These are phyloP conservation scores for Phytophthora pini DNA, from an alignment of 352 stramenopile species.

Conservation along the genomic window DNA sequence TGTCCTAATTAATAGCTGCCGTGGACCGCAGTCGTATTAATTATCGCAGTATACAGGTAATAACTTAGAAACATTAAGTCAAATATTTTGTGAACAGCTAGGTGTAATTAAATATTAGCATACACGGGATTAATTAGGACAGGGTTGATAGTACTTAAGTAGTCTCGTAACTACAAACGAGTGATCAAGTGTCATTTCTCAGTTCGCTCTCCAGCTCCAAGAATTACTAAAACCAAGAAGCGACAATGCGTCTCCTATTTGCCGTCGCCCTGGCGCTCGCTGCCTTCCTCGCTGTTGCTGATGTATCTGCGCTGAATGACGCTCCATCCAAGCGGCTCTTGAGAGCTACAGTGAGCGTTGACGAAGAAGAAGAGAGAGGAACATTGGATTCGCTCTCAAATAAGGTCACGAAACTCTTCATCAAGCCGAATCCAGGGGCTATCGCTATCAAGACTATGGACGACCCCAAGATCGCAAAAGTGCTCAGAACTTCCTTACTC, in stretches of 20 bases:
- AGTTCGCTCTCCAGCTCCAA: not conserved
- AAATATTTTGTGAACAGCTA: too few species aligned
- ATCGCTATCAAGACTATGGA: not conserved
- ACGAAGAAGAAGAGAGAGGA: constrained; percentile 5
- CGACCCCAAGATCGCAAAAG: not conserved
- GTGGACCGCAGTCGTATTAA: too few species aligned
- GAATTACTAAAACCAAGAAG: not conserved
- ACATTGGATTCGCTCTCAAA: not conserved
- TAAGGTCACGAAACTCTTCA: not conserved
- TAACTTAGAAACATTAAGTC: too few species aligned
- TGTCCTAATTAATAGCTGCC: too few species aligned
- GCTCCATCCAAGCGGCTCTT: not conserved
- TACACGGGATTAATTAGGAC: too few species aligned
- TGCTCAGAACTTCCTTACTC: not conserved
- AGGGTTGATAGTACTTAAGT: too few species aligned
- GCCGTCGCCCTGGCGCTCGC: not conserved
- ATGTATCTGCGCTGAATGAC: not conserved
- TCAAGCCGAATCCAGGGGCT: not conserved
- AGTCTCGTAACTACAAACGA: too few species aligned
- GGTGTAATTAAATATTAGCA: too few species aligned
- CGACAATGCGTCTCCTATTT: not conserved
- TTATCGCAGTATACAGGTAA: too few species aligned
- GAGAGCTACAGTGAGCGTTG: not conserved
- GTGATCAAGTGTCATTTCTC: not conserved
- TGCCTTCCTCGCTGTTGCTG: not conserved